Conservation (phyloP, 78 protist species). For the Creolimax fragrantissima region DNA sequence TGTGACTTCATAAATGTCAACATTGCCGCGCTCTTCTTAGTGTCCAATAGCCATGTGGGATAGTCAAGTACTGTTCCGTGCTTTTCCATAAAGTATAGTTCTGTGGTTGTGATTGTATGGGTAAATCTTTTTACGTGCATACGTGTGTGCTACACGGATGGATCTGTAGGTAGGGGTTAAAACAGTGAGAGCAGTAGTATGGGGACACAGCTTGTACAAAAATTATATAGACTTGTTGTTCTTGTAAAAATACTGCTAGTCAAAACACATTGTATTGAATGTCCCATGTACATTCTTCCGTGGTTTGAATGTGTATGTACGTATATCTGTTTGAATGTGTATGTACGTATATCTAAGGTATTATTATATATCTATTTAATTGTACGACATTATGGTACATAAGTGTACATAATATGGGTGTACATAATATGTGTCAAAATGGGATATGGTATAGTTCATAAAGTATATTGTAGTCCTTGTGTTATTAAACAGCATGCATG, state of each 20-base stretch:
- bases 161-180: background rate
- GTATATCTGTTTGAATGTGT: background rate
- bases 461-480: no score
- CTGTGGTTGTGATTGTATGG: background rate
- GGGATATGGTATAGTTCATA: no score
- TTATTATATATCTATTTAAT: no score
- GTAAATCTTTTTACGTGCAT: background rate
- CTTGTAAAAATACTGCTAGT: background rate
- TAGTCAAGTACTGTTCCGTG: conserved; percentile 2
- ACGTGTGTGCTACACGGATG: background rate
- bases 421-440: no score
- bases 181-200: background rate
- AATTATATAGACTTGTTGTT: background rate
- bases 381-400: no score
- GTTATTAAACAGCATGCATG: no score
- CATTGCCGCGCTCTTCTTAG: background rate
- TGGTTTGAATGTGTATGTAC: background rate
- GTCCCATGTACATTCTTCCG: background rate
- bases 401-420: no score
- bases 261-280: background rate
- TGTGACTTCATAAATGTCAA: background rate
- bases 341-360: background rate
- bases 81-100: background rate
- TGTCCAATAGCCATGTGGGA: background rate
- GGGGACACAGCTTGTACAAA: background rate